Percentiles rank a stretch among this genome's conserved stretches.
Evolutionary conservation across 345 rosid genomes (phyloP).

Genomic region (Camelina sativa): DNA sequence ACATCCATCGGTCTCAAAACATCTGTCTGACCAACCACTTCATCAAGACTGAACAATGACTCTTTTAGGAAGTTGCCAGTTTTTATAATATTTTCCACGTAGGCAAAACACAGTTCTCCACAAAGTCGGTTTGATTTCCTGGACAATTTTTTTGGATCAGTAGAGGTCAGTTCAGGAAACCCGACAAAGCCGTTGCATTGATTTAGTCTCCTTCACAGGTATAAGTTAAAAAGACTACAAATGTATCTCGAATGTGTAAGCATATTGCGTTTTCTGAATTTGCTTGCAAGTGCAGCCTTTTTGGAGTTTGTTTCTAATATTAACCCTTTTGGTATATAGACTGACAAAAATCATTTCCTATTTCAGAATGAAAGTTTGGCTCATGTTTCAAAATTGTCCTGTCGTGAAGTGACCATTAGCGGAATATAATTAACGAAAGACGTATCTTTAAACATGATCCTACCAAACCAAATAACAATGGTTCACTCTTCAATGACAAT

Average conservation of each 20-base stretch:
- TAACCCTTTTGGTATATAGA: constrained; percentile 33
- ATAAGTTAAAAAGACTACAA: constrained; percentile 24
- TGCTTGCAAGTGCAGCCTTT: constrained; percentile 42
- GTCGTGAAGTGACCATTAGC: background rate
- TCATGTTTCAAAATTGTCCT: background rate
- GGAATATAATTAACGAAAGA: too few relatives aligned
- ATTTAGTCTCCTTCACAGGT: constrained; percentile 16
- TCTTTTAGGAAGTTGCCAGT: constrained; percentile 43
- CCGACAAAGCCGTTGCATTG: constrained; percentile 19
- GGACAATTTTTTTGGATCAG: constrained; percentile 9
- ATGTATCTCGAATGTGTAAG: constrained; percentile 28
- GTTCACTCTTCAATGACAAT: too few relatives aligned
- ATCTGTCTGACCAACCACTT: constrained; percentile 56
- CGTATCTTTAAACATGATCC: too few relatives aligned
- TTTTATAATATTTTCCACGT: constrained; percentile 43
- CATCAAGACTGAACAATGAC: constrained; percentile 60
- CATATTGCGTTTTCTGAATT: constrained; percentile 38
- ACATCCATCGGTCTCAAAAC: constrained; percentile 54
- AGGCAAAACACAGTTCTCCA: constrained; percentile 29
- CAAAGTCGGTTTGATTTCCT: constrained; percentile 14
- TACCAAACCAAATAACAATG: too few relatives aligned
- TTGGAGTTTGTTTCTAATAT: constrained; percentile 13
- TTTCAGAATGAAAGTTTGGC: too few relatives aligned
- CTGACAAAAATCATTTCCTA: constrained; percentile 7
- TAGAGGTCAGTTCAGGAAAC: constrained; percentile 20